phyloP scores from a whole-genome alignment of 2,329 filamentous ascomycete species.

The Talaromyces marneffei region DNA sequence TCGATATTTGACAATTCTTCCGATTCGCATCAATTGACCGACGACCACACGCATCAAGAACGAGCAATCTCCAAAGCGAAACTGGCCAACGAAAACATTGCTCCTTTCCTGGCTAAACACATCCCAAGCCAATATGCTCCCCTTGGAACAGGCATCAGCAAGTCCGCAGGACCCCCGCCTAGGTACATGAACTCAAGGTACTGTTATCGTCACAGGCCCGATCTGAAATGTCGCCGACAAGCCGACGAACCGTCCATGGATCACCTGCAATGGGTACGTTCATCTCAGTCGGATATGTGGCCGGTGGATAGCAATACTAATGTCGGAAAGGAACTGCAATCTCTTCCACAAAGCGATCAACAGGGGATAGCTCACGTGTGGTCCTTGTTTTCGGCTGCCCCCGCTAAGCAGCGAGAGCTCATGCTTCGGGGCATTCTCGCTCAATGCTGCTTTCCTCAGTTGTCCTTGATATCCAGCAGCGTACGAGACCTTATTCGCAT shows the following conservation, averaged over 20 bases:
- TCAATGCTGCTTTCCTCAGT: slow-evolving; percentile 94
- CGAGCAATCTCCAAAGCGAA: slow-evolving; percentile 37
- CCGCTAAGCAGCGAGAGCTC: slow-evolving; percentile 84
- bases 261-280: slow-evolving; percentile 73
- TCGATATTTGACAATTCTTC: slow-evolving; percentile 13
- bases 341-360: slow-evolving; percentile 75
- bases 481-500: slow-evolving; percentile 95
- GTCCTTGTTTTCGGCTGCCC: slow-evolving; percentile 94
- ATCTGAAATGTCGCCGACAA: slow-evolving; percentile 86
- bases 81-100: slow-evolving; percentile 70
- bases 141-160: slow-evolving; percentile 45
- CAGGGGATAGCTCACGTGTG: slow-evolving; percentile 96
- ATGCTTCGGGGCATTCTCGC: slow-evolving; percentile 96
- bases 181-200: slow-evolving; percentile 66
- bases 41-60: slow-evolving; percentile 4
- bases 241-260: slow-evolving; percentile 97
- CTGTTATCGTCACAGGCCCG: slow-evolving; percentile 91
- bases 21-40: not conserved
- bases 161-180: slow-evolving; percentile 42
- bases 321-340: slow-evolving; percentile 64
- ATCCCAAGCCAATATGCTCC: slow-evolving; percentile 86
- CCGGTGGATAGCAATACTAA: not conserved
- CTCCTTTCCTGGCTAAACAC: slow-evolving; percentile 83
- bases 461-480: slow-evolving; percentile 84
- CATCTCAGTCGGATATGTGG: not conserved